A percentile compares a stretch with the other conserved stretches of the same genome.
Evolutionary conservation across 305 asterid genomes (phyloP).

Genomic region (Coffea humblotiana): DNA sequence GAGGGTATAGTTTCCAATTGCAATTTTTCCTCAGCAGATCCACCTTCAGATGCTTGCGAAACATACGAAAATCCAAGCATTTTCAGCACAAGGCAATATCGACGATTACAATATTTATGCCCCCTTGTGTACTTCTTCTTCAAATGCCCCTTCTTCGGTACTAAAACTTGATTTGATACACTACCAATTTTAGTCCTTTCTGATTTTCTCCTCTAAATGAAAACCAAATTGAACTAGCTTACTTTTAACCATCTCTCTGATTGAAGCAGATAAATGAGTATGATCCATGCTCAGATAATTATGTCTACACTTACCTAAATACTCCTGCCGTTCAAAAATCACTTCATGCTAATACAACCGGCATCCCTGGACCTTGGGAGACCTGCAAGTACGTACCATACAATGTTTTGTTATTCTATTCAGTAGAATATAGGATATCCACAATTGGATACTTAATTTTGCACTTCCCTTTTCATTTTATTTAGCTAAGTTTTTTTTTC

Average conservation of each 20-base stretch:
- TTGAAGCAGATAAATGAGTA: conserved; percentile 19
- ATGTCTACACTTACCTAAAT: conserved; percentile 23
- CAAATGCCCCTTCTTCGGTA: conserved; percentile 35
- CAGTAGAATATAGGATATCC: too few species aligned
- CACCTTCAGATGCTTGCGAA: conserved; percentile 23
- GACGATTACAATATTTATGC: conserved; percentile 41
- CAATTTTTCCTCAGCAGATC: conserved; percentile 28
- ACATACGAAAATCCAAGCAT: conserved; percentile 18
- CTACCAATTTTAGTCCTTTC: background rate
- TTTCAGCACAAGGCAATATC: conserved; percentile 22
- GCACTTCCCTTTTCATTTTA: background rate
- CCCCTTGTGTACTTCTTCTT: conserved; percentile 30
- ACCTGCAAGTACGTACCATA: conserved; percentile 26
- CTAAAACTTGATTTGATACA: too few species aligned
- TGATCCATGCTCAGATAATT: conserved; percentile 30
- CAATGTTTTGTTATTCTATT: background rate
- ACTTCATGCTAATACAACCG: conserved; percentile 29
- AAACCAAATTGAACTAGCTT: background rate
- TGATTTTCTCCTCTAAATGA: conserved; percentile 19
- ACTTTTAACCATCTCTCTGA: background rate
- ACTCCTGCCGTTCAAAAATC: conserved; percentile 19
- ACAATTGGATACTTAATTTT: background rate
- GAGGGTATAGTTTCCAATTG: conserved; percentile 34
- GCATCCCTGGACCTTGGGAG: conserved; percentile 24
- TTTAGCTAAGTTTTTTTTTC: background rate